Evolutionary conservation across 1,284 basidiomycete species (phyloP), one percentile per base, ranked within the genome.

Genomic region (Heterobasidion annosum): DNA sequence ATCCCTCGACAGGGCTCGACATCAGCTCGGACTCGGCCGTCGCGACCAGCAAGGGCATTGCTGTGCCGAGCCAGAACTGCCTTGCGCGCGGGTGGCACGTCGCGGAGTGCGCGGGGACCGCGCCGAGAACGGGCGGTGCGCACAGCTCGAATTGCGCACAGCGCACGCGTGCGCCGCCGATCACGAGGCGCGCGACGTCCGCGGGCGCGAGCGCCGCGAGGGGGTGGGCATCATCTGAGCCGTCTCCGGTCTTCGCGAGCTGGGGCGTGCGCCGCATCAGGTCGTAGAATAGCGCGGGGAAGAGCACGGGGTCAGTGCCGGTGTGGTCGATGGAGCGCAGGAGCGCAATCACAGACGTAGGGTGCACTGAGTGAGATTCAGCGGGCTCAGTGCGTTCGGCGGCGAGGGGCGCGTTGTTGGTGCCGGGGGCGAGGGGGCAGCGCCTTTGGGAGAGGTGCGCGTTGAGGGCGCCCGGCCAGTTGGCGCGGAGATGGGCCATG

Each of bases 231-330:
- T n/a, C n/a, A n/a, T n/a, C n/a, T n/a, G n/a, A n/a, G 37, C 56
- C 52, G 33, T 55, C 55, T 25, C 25, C 25, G 16, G 57, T 49
- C 0, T 58, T 59, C 0, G 1, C 25, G 54, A 65, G 62, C 54
- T 63, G 62, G 61, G 58, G 62, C 12, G 60, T 61, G 44, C 58
- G 55, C 40, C 60, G 58, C 51, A 60, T 64, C 35, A 67, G 59
- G 10, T 63, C 63, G 56, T 67, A 66, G 62, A 66, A 66, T 50
- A 67, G 59, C 16, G 66, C 59, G 44, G 59, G 58, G 44, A 66
- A 57, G 8, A 65, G 49, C 16, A 54, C 54, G 6, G 55, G n/a
- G 40, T 61, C 55, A 40, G 33, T 32, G 55, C 62, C 62, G 15
- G 55, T 57, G 51, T 60, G 61, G 18, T 62, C 58, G 52, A 65